Conservation (phyloP, 805 yeast species). For the Soucietia sequanensis region DNA sequence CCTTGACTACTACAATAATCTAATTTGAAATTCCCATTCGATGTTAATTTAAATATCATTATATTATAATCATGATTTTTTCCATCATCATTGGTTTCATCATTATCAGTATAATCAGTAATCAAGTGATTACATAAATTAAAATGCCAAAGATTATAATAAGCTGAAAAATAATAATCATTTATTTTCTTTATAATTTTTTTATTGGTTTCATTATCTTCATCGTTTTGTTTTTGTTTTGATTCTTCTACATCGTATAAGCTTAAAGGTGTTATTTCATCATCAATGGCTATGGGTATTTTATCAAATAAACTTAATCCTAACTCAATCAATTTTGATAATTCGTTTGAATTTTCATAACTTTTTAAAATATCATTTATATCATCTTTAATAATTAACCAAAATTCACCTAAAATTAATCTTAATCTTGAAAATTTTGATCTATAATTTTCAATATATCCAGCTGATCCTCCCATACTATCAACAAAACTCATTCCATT, state of each 20-base stretch:
- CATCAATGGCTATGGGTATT: slow-evolving; percentile 49
- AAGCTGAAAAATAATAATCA: slow-evolving; percentile 62
- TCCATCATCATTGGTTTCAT: slow-evolving; percentile 3
- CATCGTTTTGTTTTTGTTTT: slow-evolving; percentile 13
- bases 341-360: slow-evolving; percentile 22
- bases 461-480: slow-evolving; percentile 37
- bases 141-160: slow-evolving; percentile 76
- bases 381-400: slow-evolving; percentile 58
- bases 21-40: slow-evolving; percentile 48
- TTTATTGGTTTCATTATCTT: slow-evolving; percentile 26
- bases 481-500: slow-evolving; percentile 66
- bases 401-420: slow-evolving; percentile 58
- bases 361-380: slow-evolving; percentile 42
- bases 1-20: slow-evolving; percentile 55
- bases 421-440: slow-evolving; percentile 61
- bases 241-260: slow-evolving; percentile 24
- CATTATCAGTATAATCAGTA: slow-evolving; percentile 7
- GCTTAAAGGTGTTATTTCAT: slow-evolving; percentile 42
- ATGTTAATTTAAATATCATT: slow-evolving; percentile 41
- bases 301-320: slow-evolving; percentile 63
- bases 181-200: slow-evolving; percentile 48
- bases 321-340: slow-evolving; percentile 48
- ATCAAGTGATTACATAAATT: slow-evolving; percentile 57
- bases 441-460: slow-evolving; percentile 56
- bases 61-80: slow-evolving; percentile 33